Evolutionary conservation across 225 moss, liverwort and hornwort genomes (phyloP).

Genomic region (Polytrichum commune): DNA sequence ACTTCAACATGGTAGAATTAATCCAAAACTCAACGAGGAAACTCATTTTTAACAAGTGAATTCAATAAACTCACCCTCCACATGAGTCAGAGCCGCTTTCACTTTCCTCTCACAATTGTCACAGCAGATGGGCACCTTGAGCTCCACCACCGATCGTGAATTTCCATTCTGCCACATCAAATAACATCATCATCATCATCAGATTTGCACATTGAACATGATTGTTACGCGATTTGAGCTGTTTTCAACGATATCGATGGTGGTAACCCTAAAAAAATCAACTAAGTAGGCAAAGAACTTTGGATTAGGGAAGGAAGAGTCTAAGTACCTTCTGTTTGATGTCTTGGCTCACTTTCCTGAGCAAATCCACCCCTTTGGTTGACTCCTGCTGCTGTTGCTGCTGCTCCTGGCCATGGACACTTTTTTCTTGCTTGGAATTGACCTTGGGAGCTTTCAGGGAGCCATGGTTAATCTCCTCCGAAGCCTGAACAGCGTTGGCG

Average conservation of each 20-base stretch:
- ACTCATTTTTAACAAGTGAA: too few relatives aligned
- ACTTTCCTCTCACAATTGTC: constrained; percentile 57
- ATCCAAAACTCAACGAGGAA: not conserved
- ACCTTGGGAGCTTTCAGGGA: too few relatives aligned
- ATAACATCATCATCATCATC: not conserved
- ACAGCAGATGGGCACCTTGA: constrained; percentile 52
- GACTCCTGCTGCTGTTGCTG: constrained; percentile 17
- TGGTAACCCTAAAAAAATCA: not conserved
- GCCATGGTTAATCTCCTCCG: too few relatives aligned
- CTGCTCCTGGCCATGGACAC: constrained; percentile 10
- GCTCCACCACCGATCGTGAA: constrained; percentile 26
- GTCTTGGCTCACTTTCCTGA: not conserved
- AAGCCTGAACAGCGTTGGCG: constrained; percentile 5
- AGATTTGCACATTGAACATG: not conserved
- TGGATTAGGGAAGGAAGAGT: not conserved
- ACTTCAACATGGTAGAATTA: not conserved
- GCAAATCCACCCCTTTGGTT: not conserved
- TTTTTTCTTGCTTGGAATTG: constrained; percentile 4
- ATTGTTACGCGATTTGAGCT: not conserved
- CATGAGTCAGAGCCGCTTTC: constrained; percentile 22
- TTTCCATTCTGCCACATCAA: constrained; percentile 29
- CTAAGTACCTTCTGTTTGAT: not conserved
- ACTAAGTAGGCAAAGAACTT: not conserved
- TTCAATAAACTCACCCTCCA: constrained; percentile 32
- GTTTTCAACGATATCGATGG: not conserved